phyloP scores from a whole-genome alignment of 352 stramenopile species.

The Peronospora belbahrii region DNA sequence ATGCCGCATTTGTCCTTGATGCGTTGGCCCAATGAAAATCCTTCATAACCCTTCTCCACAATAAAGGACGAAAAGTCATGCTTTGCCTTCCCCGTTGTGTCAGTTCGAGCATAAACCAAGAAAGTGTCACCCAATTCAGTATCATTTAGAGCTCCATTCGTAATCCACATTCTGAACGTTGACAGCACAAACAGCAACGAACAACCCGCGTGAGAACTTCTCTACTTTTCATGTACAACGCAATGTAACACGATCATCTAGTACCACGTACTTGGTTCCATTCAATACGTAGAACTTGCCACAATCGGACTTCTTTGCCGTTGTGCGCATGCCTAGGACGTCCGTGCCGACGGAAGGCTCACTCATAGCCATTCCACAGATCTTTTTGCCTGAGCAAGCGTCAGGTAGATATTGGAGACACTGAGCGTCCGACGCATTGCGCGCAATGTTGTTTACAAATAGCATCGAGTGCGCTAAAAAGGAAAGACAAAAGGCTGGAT shows the following conservation, averaged over 20 bases:
- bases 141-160: slow-evolving; percentile 96
- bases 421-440: slow-evolving; percentile 86
- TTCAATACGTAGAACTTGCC: slow-evolving; percentile 89
- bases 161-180: slow-evolving; percentile 96
- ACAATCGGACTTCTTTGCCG: slow-evolving; percentile 77
- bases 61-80: slow-evolving; percentile 96
- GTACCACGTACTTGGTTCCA: slow-evolving; percentile 62
- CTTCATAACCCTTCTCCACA: slow-evolving; percentile 94
- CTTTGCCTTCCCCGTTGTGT: slow-evolving; percentile 69
- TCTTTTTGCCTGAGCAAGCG: slow-evolving; percentile 89
- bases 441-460: slow-evolving; percentile 90
- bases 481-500: slow-evolving; percentile 97
- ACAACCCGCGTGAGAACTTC: background rate
- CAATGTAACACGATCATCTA: background rate
- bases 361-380: slow-evolving; percentile 99
- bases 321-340: slow-evolving; percentile 94
- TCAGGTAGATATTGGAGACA: slow-evolving; percentile 85
- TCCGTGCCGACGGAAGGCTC: slow-evolving; percentile 95
- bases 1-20: slow-evolving; percentile 99
- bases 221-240: background rate
- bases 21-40: slow-evolving; percentile 95
- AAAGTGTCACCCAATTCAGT: slow-evolving; percentile 94
- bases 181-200: background rate
- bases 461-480: slow-evolving; percentile 94
- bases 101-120: slow-evolving; percentile 96